phyloP scores from a whole-genome alignment of 179 eudicot species.

The Silene noctiflora region DNA sequence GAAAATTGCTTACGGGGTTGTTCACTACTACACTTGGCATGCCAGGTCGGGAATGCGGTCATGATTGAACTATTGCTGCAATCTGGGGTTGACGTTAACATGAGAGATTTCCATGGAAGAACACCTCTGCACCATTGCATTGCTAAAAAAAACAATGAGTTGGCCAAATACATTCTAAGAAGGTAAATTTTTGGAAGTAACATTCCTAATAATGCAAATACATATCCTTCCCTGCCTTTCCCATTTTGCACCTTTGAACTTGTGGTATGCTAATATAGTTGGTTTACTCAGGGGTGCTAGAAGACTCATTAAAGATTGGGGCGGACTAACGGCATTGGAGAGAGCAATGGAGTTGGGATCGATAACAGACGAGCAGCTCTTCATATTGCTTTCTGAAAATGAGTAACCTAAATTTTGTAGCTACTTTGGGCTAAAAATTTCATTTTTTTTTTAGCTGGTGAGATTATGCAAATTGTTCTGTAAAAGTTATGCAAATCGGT shows the following conservation, averaged over 20 bases:
- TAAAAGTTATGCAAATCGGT: neutral
- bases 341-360: conserved; percentile 99
- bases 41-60: conserved; percentile 56
- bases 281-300: conserved; percentile 62
- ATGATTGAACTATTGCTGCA: conserved; percentile 90
- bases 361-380: conserved; percentile 84
- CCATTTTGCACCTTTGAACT: neutral
- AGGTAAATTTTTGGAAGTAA: conserved; percentile 41
- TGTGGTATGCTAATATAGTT: neutral
- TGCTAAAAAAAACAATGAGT: conserved; percentile 49
- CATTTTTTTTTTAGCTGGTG: neutral
- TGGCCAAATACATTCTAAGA: conserved; percentile 86
- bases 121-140: conserved; percentile 96
- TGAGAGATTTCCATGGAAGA: conserved; percentile 78
- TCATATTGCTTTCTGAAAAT: conserved; percentile 72
- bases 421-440: neutral
- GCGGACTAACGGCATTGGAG: conserved; percentile 71
- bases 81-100: conserved; percentile 78
- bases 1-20: conserved; percentile 74
- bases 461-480: conserved; percentile 14
- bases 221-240: neutral
- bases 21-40: conserved; percentile 81
- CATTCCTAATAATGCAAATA: neutral
- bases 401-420: conserved; percentile 32
- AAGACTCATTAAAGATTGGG: conserved; percentile 74